Percentiles rank a stretch among this genome's conserved stretches.
Conservation (phyloP, 2,329 filamentous ascomycete species). For the Aureobasidium musti region DNA sequence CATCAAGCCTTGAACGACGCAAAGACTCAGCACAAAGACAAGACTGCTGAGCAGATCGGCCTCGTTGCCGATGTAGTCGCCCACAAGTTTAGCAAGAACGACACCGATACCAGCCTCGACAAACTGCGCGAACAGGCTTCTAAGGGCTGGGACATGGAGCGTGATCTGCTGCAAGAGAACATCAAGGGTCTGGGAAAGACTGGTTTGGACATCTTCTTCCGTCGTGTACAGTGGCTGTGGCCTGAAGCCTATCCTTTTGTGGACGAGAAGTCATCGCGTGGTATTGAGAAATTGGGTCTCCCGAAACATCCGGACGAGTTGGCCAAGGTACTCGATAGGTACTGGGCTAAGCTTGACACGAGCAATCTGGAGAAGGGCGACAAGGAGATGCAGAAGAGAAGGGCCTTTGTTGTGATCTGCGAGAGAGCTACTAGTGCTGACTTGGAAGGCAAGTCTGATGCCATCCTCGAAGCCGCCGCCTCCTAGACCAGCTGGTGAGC, state of each 20-base stretch:
- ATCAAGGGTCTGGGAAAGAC: slow-evolving; percentile 48
- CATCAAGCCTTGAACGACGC: slow-evolving; percentile 47
- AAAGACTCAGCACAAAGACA: slow-evolving; percentile 50
- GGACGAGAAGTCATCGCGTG: slow-evolving; percentile 42
- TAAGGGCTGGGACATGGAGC: slow-evolving; percentile 37
- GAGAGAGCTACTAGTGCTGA: slow-evolving; percentile 45
- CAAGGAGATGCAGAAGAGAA: slow-evolving; percentile 42
- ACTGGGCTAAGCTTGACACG: slow-evolving; percentile 43
- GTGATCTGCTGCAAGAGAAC: slow-evolving; percentile 40
- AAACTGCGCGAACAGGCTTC: slow-evolving; percentile 41
- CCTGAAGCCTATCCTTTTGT: slow-evolving; percentile 45
- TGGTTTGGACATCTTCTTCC: slow-evolving; percentile 48
- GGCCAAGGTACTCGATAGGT: slow-evolving; percentile 40
- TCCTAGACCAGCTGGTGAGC: neutral
- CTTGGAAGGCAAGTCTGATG: slow-evolving; percentile 44
- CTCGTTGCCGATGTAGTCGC: slow-evolving; percentile 40
- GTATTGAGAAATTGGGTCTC: slow-evolving; percentile 44
- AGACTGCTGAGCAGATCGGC: slow-evolving; percentile 48
- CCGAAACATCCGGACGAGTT: slow-evolving; percentile 43
- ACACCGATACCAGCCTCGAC: slow-evolving; percentile 39
- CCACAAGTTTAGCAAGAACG: slow-evolving; percentile 39
- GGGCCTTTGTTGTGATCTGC: slow-evolving; percentile 46
- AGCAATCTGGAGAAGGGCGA: slow-evolving; percentile 35
- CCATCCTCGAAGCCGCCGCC: slow-evolving; percentile 36
- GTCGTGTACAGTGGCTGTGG: slow-evolving; percentile 48